These are phyloP conservation scores for Globisporangium megalacanthum DNA, from an alignment of 352 stramenopile species.

Conservation along the genomic window DNA sequence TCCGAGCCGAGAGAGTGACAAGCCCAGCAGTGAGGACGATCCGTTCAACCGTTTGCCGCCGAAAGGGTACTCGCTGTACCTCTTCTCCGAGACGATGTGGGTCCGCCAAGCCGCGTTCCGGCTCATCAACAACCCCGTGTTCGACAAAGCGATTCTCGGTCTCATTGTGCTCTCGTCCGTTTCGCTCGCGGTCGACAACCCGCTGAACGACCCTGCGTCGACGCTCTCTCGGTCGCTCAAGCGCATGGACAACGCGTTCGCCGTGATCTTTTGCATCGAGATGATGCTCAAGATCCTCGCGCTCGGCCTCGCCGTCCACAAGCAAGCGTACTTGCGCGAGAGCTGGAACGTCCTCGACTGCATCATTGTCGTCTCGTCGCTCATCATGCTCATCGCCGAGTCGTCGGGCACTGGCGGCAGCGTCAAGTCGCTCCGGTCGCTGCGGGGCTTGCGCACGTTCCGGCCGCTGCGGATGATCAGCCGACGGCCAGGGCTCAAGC, in stretches of 20 bases:
- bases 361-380: conserved; percentile 80
- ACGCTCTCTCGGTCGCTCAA: conserved; percentile 35
- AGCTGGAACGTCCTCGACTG: conserved; percentile 90
- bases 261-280: conserved; percentile 80
- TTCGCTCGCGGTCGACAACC: conserved; percentile 84
- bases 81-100: conserved; percentile 42
- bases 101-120: conserved; percentile 31
- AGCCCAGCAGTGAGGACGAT: neutral
- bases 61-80: conserved; percentile 29
- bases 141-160: conserved; percentile 75
- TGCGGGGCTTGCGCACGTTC: conserved; percentile 84
- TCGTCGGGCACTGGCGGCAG: conserved; percentile 30
- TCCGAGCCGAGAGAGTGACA: neutral
- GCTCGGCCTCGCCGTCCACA: conserved; percentile 62
- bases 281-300: conserved; percentile 89
- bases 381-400: conserved; percentile 61
- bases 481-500: conserved; percentile 71
- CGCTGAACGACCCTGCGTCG: conserved; percentile 54
- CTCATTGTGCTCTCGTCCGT: conserved; percentile 86
- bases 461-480: conserved; percentile 90
- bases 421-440: conserved; percentile 74
- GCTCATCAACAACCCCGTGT: conserved; percentile 59
- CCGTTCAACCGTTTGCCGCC: conserved; percentile 14
- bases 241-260: conserved; percentile 68
- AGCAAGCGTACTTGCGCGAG: conserved; percentile 73